These are phyloP conservation scores for Tanacetum coccineum DNA, from an alignment of 129 eudicot species.

Conservation along the genomic window DNA sequence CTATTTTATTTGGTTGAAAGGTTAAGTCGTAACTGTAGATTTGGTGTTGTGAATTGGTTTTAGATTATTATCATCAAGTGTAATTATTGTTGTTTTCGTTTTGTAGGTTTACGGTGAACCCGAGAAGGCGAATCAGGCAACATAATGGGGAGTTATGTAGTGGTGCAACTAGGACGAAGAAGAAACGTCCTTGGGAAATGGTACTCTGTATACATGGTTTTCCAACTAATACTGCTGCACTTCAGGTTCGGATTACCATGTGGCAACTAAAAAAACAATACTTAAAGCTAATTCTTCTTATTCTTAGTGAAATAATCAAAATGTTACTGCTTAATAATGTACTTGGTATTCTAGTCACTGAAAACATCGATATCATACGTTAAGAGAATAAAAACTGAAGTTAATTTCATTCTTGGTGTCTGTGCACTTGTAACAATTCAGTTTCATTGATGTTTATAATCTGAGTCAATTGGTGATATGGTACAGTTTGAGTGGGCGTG, in stretches of 20 bases:
- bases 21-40: too few relatives aligned
- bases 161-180: constrained; percentile 78
- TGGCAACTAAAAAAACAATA: neutral
- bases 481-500: constrained; percentile 98
- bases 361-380: neutral
- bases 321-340: too few relatives aligned
- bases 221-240: constrained; percentile 77
- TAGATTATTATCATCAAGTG: too few relatives aligned
- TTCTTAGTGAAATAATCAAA: too few relatives aligned
- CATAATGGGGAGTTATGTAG: constrained; percentile 83
- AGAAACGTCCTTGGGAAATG: constrained; percentile 95
- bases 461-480: constrained; percentile 20
- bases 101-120: constrained; percentile 77
- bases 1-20: too few relatives aligned
- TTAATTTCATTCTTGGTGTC: neutral
- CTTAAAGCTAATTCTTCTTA: neutral
- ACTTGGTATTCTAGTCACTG: too few relatives aligned
- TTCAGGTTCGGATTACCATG: constrained; percentile 51
- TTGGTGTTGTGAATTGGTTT: too few relatives aligned
- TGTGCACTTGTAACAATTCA: neutral
- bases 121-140: constrained; percentile 75
- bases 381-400: neutral
- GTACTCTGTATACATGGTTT: constrained; percentile 87
- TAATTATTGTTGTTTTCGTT: neutral
- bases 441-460: constrained; percentile 18